phyloP scores from a whole-genome alignment of 2,329 filamentous ascomycete genomes.

The Colletotrichum coccodes region DNA sequence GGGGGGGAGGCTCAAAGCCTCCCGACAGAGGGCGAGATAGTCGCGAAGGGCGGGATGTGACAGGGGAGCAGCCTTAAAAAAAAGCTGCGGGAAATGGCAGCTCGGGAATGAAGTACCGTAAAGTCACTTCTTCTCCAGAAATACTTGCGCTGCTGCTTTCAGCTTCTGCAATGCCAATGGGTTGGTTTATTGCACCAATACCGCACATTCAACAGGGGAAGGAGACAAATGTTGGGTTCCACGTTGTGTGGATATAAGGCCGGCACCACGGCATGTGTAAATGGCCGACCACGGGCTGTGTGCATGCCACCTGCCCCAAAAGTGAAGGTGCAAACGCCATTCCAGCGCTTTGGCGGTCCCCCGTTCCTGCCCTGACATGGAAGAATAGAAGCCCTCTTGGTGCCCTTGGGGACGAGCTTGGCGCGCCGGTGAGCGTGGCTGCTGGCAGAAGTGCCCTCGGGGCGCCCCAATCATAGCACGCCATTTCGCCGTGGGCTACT shows the following conservation, averaged over 20 bases:
- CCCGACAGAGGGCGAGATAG: conserved; percentile 24
- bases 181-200: neutral
- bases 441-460: neutral
- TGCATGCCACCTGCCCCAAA: neutral
- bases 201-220: neutral
- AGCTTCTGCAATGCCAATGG: neutral
- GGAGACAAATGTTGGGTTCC: neutral
- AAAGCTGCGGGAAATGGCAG: neutral
- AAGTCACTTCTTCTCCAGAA: conserved; percentile 9
- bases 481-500: neutral
- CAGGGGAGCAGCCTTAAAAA: conserved; percentile 1
- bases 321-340: neutral
- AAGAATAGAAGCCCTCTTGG: neutral
- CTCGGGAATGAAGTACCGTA: neutral
- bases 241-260: neutral
- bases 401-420: conserved; percentile 7
- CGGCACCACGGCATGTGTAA: neutral
- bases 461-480: neutral
- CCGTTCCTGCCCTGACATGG: conserved; percentile 18
- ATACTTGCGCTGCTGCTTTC: neutral
- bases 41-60: conserved; percentile 22
- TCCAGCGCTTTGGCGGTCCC: conserved; percentile 1
- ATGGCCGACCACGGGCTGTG: neutral
- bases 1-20: conserved; percentile 1
- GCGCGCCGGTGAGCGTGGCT: conserved; percentile 6